Base-by-base conservation (phyloP, 2,329 filamentous ascomycete genomes). In the Scedosporium apiospermum region DNA sequence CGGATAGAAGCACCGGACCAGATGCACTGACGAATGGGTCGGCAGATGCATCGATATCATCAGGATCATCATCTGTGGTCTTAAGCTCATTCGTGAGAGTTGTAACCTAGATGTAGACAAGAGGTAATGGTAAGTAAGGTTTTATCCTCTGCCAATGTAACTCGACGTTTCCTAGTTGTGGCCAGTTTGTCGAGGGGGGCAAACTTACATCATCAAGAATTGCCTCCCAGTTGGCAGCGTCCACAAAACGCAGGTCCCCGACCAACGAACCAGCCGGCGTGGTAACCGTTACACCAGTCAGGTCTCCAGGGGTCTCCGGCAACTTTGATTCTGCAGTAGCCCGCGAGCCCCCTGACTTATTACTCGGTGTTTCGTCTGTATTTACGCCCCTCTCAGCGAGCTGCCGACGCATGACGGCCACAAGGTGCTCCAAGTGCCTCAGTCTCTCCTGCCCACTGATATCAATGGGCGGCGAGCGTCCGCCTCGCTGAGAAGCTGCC, bases 141-240 rank as follows among this genome's bases (percentile, higher is more conserved):
- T 38, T 38, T 38, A 3, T 12, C 34, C 34, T 12, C 9, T 38
- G 12, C 34, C 3, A 38, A 10, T 38, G 34, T 38, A 38, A 38
- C 10, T 4, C 34, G n/a, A 38, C 34, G 10, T 14, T 38, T 38
- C 34, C 34, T 6, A 38, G 34, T 12, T 12, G 34, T 14, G 34
- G 16, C 1, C n/a, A 49, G 3, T 49, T 18, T 21, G 10, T 14
- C 2, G 34, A 38, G 34, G 10, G 34, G 10, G n/a, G 12, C n/a
- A 58, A 42, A 51, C 68, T 62, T 38, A 73, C 69, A 58, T 72
- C 68, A n/a, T 71, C 68, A 3, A 72, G 66, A 44, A 73, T 68
- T 9, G 70, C 67, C 44, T 71, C 70, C 71, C 70, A 73, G 55
- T 72, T 69, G 1, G 68, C 69, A 1, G 66, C 65, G 51, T 71